Evolutionary conservation across 257 asterid genomes (phyloP).

Genomic region (Solanum pimpinellifolium): DNA sequence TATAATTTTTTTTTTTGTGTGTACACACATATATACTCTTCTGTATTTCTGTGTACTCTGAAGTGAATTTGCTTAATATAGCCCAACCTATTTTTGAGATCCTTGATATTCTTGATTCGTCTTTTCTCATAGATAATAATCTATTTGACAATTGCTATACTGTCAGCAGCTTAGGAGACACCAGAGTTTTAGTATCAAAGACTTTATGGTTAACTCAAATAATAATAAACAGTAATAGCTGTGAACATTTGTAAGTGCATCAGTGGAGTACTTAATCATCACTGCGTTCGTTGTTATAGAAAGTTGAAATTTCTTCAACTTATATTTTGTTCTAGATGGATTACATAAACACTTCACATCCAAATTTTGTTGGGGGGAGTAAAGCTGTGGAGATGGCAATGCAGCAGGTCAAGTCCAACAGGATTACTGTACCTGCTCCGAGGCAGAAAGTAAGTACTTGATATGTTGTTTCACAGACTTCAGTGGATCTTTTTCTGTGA

Average conservation of each 20-base stretch:
- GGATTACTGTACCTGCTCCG: slow-evolving; percentile 26
- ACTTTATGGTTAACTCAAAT: background rate
- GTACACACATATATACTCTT: background rate
- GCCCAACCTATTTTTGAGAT: background rate
- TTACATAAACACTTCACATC: slow-evolving; percentile 87
- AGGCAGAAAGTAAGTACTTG: slow-evolving; percentile 51
- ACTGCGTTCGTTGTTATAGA: background rate
- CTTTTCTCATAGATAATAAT: background rate
- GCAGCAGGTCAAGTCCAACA: slow-evolving; percentile 50
- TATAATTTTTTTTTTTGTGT: background rate
- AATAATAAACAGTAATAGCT: background rate
- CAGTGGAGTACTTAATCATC: background rate
- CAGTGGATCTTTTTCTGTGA: background rate
- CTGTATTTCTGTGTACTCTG: background rate
- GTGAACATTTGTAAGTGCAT: background rate
- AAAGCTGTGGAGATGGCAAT: slow-evolving; percentile 75
- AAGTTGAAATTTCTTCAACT: background rate
- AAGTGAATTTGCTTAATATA: background rate
- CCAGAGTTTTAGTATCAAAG: background rate
- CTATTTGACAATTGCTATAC: background rate
- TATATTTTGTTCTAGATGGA: slow-evolving; percentile 48
- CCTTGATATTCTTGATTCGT: background rate
- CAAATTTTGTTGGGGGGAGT: slow-evolving; percentile 85
- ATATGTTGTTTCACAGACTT: background rate
- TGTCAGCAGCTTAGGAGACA: background rate